These are phyloP conservation scores for Arachnomyces sp. DNA, from an alignment of 2,329 filamentous ascomycete species.

Conservation along the genomic window DNA sequence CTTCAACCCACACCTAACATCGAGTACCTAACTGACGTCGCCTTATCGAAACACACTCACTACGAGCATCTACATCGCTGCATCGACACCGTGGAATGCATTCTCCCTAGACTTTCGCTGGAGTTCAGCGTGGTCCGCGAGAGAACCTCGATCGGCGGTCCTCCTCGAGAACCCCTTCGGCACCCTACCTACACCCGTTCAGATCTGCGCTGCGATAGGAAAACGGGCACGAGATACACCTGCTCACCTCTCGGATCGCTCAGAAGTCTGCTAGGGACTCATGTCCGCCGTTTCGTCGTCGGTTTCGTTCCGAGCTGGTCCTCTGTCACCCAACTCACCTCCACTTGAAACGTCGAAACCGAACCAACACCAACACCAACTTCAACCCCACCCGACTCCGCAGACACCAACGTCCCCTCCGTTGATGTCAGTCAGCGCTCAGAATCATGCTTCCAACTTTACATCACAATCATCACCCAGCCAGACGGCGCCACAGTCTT, in stretches of 20 bases:
- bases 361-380: constrained; percentile 12
- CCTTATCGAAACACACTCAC: too few species aligned
- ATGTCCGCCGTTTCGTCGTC: constrained; percentile 33
- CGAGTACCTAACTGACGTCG: not conserved
- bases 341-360: constrained; percentile 30
- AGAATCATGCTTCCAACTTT: constrained; percentile 41
- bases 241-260: not conserved
- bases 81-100: constrained; percentile 6
- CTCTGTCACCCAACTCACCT: constrained; percentile 37
- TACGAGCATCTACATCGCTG: not conserved
- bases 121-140: constrained; percentile 3
- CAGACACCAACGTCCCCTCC: constrained; percentile 31
- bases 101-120: constrained; percentile 5
- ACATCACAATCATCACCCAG: constrained; percentile 37
- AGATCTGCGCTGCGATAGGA: not conserved
- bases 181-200: not conserved
- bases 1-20: constrained; percentile 3
- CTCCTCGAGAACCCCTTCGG: not conserved
- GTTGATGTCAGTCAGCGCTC: constrained; percentile 44
- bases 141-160: constrained; percentile 2
- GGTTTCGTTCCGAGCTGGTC: constrained; percentile 28
- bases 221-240: not conserved
- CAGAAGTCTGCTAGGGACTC: constrained; percentile 8
- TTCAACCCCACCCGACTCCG: constrained; percentile 6
- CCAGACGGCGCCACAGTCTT: constrained; percentile 34